Base-by-base conservation (phyloP, 352 stramenopile genomes). In the Phytophthora foliorum region DNA sequence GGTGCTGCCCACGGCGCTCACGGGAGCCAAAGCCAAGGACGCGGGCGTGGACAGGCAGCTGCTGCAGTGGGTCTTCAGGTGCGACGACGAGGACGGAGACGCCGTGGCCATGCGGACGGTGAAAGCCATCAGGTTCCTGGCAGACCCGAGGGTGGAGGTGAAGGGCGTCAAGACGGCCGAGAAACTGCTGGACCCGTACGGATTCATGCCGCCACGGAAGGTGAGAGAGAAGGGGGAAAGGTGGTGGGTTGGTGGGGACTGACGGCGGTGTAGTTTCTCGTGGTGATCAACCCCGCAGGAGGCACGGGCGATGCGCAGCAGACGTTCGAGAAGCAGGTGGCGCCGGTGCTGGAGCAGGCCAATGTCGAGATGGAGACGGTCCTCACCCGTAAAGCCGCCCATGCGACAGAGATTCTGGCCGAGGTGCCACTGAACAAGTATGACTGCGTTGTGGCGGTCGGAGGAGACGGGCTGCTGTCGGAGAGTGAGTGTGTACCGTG, bases 201-300 rank as follows among this genome's bases (percentile, higher is more conserved):
- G 72, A 45, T 51, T 62, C n/a, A 57, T 75, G 38, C 66, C 60
- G 2, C 56, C 59, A 25, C 54, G 34, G 4, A 75, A 71, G 60
- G 62, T 76, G 24, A 32, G 39, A 48, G 14, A 22, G 13, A 36
- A 11, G 41, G 16, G 10, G 27, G 56, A 39, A 17, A 13, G 7
- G 13, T 3, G 57, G 17, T 41, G 63, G 8, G 63, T 11, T 49
- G 44, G 49, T 38, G 29, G n/a, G 21, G 19, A 14, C 4, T 51
- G 17, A 25, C 49, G 59, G 2, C 29, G 74, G 59, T 80, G 50
- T 34, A 82, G 75, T 92, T 86, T 63, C 56, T 91, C 32, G 78
- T 92, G 38, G 71, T 93, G 45, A 77, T 95, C 36, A 93, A 93
- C 54, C 86, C 88, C 6, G 78, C 81, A 45, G 82, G 86, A 46